Base-by-base conservation (phyloP, 257 asterid genomes). In the Nicotiana tomentosiformis region DNA sequence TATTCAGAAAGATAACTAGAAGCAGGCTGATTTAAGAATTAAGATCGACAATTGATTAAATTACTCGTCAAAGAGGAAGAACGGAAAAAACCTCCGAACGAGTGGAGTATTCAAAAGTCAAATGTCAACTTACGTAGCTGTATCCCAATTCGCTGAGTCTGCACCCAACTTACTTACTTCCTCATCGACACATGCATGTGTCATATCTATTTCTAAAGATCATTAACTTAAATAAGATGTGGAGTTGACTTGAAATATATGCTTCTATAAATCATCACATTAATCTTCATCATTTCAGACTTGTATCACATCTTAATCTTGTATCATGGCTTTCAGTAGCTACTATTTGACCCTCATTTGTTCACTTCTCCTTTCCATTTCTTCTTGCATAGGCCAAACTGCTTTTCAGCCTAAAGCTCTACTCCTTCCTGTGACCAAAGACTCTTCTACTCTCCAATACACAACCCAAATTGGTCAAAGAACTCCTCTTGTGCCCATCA, bases 391-490 rank as follows among this genome's bases (percentile, higher is more conserved):
- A 62, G 81, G 84, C 55, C 68, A 82, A 82, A 78, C 23, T 43
- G 78, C 88, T 15, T 56, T 65, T 10, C 58, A 66, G 77, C 84
- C 88, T 3, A 56, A 33, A 5, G 83, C 84, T 30, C 77, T 87
- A 16, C 30, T 87, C 18, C 83, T 87, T 29, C 64, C 83, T 17
- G 72, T 84, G 9, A 78, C 66, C 30, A 84, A 79, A 46, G 87
- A 87, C 80, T 74, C 88, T 6, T 14, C 88, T 7, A 84, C 88
- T 17, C 82, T 74, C 5, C 88, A 87, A 74, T 87, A 87, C 81
- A 37, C 66, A 30, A 80, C 88, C 4, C 84, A 80, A 18, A 70
- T 84, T 39, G 67, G 66, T 39, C 88, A 84, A 80, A 87, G 88
- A 82, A 87, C 89, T 55, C 89, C 88, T 4, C 78, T 82, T 5